phyloP scores from a whole-genome alignment of 306 rosid genomes.

The Prunus campanulata region DNA sequence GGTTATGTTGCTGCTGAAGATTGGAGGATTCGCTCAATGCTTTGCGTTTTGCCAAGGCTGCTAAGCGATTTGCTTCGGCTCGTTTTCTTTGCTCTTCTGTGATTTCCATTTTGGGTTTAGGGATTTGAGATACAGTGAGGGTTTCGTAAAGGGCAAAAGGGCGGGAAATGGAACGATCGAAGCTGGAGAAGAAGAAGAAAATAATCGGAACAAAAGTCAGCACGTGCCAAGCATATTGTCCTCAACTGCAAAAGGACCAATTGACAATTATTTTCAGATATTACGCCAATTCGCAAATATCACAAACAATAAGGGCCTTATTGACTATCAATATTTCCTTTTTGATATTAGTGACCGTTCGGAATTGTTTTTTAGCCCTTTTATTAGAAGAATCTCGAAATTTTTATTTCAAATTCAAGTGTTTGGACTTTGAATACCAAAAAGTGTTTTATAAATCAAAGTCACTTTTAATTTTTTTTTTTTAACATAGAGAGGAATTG shows the following conservation, averaged over 20 bases:
- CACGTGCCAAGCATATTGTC: background rate
- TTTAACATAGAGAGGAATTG: too few species aligned
- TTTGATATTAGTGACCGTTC: too few species aligned
- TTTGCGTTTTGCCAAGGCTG: constrained; percentile 78
- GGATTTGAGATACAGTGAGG: background rate
- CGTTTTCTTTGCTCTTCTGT: constrained; percentile 70
- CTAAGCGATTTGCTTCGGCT: constrained; percentile 71
- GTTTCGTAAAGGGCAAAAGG: background rate
- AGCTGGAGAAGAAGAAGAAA: background rate
- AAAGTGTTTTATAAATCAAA: too few species aligned
- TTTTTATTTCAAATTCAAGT: too few species aligned
- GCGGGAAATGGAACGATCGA: background rate
- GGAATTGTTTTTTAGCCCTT: too few species aligned
- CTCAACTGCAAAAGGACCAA: background rate
- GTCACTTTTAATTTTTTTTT: too few species aligned
- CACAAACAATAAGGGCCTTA: background rate
- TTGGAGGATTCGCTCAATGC: constrained; percentile 43
- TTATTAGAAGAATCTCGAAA: too few species aligned
- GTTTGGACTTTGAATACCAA: too few species aligned
- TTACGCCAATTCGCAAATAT: too few species aligned
- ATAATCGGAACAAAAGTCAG: background rate
- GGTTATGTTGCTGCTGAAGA: constrained; percentile 22
- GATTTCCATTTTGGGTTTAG: constrained; percentile 42
- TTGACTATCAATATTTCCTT: background rate
- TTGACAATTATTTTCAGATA: background rate